These are phyloP conservation scores for Aquilaria malaccensis DNA, from an alignment of 345 rosid genomes.

Conservation along the genomic window DNA sequence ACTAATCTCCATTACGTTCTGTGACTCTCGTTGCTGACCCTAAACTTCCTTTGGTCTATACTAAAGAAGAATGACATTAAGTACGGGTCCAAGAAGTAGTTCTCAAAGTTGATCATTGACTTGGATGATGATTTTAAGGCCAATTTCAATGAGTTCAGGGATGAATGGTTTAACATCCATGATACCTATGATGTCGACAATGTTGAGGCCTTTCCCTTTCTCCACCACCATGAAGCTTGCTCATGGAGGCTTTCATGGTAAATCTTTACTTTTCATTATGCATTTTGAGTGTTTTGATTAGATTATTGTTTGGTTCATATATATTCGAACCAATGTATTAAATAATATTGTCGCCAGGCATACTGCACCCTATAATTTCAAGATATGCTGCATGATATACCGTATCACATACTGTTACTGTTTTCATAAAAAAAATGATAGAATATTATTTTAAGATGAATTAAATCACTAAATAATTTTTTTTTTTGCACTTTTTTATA, in stretches of 20 bases:
- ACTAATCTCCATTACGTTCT: conserved; percentile 39
- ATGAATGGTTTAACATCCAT: conserved; percentile 46
- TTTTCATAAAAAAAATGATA: no score
- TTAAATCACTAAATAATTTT: no score
- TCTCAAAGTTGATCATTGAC: conserved; percentile 26
- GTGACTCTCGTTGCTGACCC: conserved; percentile 34
- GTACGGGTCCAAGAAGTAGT: conserved; percentile 12
- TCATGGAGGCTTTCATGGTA: conserved; percentile 33
- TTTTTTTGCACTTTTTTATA: no score
- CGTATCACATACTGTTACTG: no score
- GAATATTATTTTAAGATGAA: no score
- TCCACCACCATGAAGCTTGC: conserved; percentile 23
- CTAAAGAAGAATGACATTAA: conserved; percentile 36
- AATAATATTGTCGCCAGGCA: no score
- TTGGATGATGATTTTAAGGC: conserved; percentile 86
- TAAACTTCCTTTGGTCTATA: conserved; percentile 74
- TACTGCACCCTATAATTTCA: no score
- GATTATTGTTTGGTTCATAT: background rate
- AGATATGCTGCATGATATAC: no score
- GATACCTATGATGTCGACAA: conserved; percentile 38
- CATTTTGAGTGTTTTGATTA: background rate
- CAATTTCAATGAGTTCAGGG: conserved; percentile 75
- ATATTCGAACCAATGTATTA: background rate
- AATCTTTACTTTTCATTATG: background rate
- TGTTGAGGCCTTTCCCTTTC: conserved; percentile 35